Evolutionary conservation across 2,329 filamentous ascomycete species (phyloP), one percentile per base, ranked within the genome.

Genomic region (Rasamsonia emersonii): DNA sequence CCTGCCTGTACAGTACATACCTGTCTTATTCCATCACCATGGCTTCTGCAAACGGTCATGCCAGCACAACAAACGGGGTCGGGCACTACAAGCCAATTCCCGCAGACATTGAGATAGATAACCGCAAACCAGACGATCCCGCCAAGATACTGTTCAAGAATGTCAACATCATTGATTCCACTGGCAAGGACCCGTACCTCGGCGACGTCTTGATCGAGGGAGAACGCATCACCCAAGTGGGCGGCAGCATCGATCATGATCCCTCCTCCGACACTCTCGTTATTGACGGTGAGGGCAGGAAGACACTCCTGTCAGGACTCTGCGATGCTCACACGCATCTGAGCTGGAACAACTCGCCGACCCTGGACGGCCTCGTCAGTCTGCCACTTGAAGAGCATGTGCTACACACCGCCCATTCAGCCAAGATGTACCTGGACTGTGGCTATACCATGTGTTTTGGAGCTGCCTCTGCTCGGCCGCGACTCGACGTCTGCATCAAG

Each of bases 361-460:
- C n/a, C n/a, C 6, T 34, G 37, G 68, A 70, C 32, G 55, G 55
- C 3, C 44, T 71, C 2, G 63, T 61, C 2, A 54, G 57, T 1
- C 41, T 70, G 2, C 53, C 50, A 0, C 49, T 68, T 0, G 66
- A 70, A 42, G 66, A 71, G 35, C 67, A 71, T 40, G 60, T 61
- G 0, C 47, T 70, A 0, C 39, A 64, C 5, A 67, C 66, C 0
- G 59, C 61, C 3, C 48, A 54, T 16, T 55, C 50, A 17, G 67
- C 67, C 0, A 50, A 61, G 41, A 61, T 52, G 25, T 70, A 61
- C 37, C 46, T 70, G 6, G 65, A 70, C 41, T 65, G 57, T 4
- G 67, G 66, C 0, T 70, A 68, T 41, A 70, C 66, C 0, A 68
- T 68, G 62, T 52, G 58, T 30, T 68, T 61, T 28, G 65, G 64